Percentiles rank a stretch among this genome's conserved stretches.
These are phyloP conservation scores for Saccharomycopsis capsularis DNA, from an alignment of 805 yeast species.

Conservation along the genomic window DNA sequence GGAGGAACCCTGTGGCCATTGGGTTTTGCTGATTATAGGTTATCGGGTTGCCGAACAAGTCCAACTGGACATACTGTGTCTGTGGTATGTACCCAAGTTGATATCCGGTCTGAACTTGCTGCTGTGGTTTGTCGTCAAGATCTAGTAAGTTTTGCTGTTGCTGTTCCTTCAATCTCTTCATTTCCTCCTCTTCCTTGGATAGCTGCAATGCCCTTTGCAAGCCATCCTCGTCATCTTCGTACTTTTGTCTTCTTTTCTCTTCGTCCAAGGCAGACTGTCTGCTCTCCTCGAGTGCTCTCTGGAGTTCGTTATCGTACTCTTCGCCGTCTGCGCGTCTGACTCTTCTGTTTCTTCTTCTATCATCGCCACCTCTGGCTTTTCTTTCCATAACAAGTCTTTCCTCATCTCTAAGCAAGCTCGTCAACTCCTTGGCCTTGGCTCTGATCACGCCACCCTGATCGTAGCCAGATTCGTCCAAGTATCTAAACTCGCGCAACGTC, in stretches of 20 bases:
- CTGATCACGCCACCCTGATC: slow-evolving; percentile 89
- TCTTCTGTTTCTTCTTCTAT: slow-evolving; percentile 27
- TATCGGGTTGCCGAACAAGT: slow-evolving; percentile 63
- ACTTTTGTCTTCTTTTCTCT: slow-evolving; percentile 44
- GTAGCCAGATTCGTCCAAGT: slow-evolving; percentile 63
- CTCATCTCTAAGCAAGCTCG: slow-evolving; percentile 71
- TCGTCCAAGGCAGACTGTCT: slow-evolving; percentile 80
- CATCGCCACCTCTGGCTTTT: slow-evolving; percentile 28
- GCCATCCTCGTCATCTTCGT: slow-evolving; percentile 48
- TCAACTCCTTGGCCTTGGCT: slow-evolving; percentile 84
- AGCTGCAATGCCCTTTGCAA: slow-evolving; percentile 62
- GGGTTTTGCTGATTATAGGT: slow-evolving; percentile 32
- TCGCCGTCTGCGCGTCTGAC: slow-evolving; percentile 31
- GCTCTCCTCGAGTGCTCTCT: slow-evolving; percentile 74
- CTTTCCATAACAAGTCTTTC: slow-evolving; percentile 74
- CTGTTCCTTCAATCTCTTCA: slow-evolving; percentile 40
- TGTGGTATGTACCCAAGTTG: slow-evolving; percentile 24
- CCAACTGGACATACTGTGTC: slow-evolving; percentile 37
- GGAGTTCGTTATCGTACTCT: slow-evolving; percentile 68
- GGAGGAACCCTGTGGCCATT: slow-evolving; percentile 48
- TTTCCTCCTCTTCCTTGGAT: slow-evolving; percentile 71
- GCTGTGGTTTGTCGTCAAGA: slow-evolving; percentile 39
- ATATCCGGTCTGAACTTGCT: slow-evolving; percentile 22
- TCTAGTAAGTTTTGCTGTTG: slow-evolving; percentile 47
- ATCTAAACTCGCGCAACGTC: slow-evolving; percentile 81